A percentile compares a stretch with the other conserved stretches of the same genome.
Evolutionary conservation across 306 rosid species (phyloP).

Genomic region (Quercus variabilis): DNA sequence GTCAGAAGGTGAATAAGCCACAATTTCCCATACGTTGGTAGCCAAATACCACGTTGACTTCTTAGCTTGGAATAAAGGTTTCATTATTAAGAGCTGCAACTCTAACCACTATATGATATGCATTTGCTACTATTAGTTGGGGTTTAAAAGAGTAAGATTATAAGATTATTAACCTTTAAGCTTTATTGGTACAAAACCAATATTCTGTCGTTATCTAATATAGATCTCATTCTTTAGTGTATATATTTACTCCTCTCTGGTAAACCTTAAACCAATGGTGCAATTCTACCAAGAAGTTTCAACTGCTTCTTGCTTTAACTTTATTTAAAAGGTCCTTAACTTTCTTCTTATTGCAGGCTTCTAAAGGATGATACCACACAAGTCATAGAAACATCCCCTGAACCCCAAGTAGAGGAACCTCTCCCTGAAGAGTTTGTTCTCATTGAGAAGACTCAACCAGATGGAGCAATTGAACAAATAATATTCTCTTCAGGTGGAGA

Average conservation of each 20-base stretch:
- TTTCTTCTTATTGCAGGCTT: constrained; percentile 45
- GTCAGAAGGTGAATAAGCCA: neutral
- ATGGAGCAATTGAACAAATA: constrained; percentile 83
- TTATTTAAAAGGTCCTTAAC: constrained; percentile 1
- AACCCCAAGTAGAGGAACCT: constrained; percentile 58
- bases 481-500: constrained; percentile 88
- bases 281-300: constrained; percentile 7
- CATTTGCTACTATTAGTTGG: neutral
- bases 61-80: neutral
- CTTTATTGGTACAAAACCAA: neutral
- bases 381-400: constrained; percentile 59
- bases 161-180: neutral
- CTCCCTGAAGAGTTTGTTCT: constrained; percentile 84
- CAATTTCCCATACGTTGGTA: neutral
- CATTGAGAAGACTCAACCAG: constrained; percentile 66
- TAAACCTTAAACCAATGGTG: constrained; percentile 3
- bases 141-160: neutral
- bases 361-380: constrained; percentile 60
- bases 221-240: neutral
- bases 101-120: neutral
- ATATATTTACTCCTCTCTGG: neutral
- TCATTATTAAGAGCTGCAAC: neutral
- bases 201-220: too few relatives aligned
- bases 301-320: constrained; percentile 9
- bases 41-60: neutral